A percentile compares a stretch with the other conserved stretches of the same genome.
These are phyloP conservation scores for Alternaria sp. DNA, from an alignment of 2,329 filamentous ascomycete species.

Conservation along the genomic window DNA sequence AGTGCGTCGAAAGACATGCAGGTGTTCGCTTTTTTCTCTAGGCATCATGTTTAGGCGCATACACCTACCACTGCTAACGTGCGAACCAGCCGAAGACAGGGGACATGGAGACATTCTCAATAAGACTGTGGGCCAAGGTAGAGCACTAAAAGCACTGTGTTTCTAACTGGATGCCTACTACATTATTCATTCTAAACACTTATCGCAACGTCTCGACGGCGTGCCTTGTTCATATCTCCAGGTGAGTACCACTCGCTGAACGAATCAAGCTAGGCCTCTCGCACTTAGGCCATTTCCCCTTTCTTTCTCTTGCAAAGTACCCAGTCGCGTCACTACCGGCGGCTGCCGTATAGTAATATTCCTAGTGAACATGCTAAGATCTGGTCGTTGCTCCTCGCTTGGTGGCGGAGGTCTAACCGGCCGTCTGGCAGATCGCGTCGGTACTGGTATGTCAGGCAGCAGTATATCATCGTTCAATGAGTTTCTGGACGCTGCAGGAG, in stretches of 20 bases:
- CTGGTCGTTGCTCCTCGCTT: conserved; percentile 31
- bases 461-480: conserved; percentile 15
- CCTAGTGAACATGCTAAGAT: conserved; percentile 31
- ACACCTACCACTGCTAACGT: neutral
- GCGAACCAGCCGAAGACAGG: neutral
- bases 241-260: neutral
- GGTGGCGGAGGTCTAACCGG: conserved; percentile 35
- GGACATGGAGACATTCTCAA: neutral
- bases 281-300: neutral
- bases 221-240: neutral
- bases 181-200: neutral
- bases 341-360: conserved; percentile 18
- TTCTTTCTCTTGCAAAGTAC: neutral
- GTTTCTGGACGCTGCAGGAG: conserved; percentile 2
- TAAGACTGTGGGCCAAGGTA: neutral
- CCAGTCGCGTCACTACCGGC: conserved; percentile 19
- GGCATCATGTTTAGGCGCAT: neutral
- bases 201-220: neutral
- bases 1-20: neutral
- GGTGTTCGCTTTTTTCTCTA: neutral
- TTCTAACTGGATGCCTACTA: neutral
- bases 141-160: neutral
- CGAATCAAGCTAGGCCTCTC: neutral
- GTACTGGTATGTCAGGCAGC: conserved; percentile 25
- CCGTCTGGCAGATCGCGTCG: conserved; percentile 13